Evolutionary conservation across 75 land plant genomes (phyloP), one percentile per base, ranked within the genome.

Genomic region (Ceratopteris richardii): DNA sequence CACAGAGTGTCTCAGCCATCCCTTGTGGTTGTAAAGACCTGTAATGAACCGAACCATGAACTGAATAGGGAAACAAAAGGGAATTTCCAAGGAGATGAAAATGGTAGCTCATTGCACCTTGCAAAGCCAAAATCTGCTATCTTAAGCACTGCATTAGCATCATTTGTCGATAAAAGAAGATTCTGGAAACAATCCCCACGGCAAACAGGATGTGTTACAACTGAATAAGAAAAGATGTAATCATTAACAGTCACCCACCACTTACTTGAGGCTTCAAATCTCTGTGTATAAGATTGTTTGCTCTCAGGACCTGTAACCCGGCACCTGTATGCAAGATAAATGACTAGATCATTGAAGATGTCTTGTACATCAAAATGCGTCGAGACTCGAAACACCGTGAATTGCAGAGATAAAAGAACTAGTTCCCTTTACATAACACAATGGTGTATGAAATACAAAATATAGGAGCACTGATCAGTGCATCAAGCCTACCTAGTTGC

Each of bases 81-180:
- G 29, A 16, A 16, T 14, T 29, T 25, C 27, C 59, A 64, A 30
- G 9, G 14, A 60, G 37, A 60, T 27, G 2, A 7, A 13, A 16
- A 28, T 57, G 17, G n/a, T n/a, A n/a, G n/a, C n/a, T n/a, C n/a
- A 58, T 18, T 40, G 51, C 60, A 95, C 97, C 92, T 90, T 28
- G 99, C 99, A 76, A 95, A 95, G 31, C 99, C 99, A 72, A 95
- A 95, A 56, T 95, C 99, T 29, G 96, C 99, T 65, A 95, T 86
- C 70, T 95, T 95, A 60, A 95, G 62, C 17, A 80, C 71, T n/a
- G 96, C 65, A 70, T 70, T 67, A 21, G 54, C 50, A 37, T 86
- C 97, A 64, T 76, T 77, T 51, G 85, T 68, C 5, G 87, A 80
- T 19, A 95, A 73, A 20, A 95, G 86, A 18, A 95, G 86, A 64